Evolutionary conservation across 306 rosid species (phyloP).

Genomic region (Medicago truncatula): MtrunA17r5.0-ANR NC_053049.1:40501501-40502000

Average conservation of each 20-base stretch:
- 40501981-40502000: too few species aligned
- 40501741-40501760: neutral
- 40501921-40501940: too few species aligned
- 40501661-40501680: neutral
- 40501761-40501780: neutral
- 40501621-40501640: neutral
- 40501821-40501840: neutral
- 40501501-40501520: slow-evolving; percentile 18
- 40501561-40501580: too few species aligned
- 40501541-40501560: neutral
- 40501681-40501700: neutral
- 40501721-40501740: neutral
- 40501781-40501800: neutral
- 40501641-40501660: neutral
- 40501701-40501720: neutral
- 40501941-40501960: too few species aligned
- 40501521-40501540: slow-evolving; percentile 3
- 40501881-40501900: too few species aligned
- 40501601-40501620: neutral
- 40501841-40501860: neutral
- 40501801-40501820: neutral
- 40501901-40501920: too few species aligned
- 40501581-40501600: neutral
- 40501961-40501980: too few species aligned
- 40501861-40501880: too few species aligned